Conservation (phyloP, 1,284 basidiomycete genomes). For the Marasmius oreades region DNA sequence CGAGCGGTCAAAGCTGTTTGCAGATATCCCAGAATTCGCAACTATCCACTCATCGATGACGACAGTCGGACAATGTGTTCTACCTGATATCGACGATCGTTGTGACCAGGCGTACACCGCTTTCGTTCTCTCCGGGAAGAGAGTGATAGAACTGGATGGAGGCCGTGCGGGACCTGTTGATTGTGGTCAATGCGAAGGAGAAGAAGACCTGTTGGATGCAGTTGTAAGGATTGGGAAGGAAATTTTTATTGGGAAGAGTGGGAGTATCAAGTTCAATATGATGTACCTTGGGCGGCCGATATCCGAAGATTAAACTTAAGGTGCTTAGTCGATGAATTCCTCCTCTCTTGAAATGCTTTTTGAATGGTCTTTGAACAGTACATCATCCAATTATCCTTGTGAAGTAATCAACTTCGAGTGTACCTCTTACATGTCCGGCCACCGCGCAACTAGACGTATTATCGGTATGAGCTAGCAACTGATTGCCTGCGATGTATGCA, state of each 20-base stretch:
- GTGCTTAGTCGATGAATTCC: too few species aligned
- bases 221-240: conserved; percentile 3
- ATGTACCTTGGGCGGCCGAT: conserved; percentile 6
- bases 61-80: background rate
- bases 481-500: too few species aligned
- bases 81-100: background rate
- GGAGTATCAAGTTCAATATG: conserved; percentile 5
- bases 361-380: too few species aligned
- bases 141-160: conserved; percentile 2
- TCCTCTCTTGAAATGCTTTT: too few species aligned
- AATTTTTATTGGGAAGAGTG: conserved; percentile 2
- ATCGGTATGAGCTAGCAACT: too few species aligned
- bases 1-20: background rate
- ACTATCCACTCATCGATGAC: background rate
- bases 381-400: too few species aligned
- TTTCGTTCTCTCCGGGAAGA: background rate
- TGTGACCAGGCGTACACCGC: background rate
- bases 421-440: too few species aligned
- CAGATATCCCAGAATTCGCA: background rate
- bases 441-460: too few species aligned
- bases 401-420: too few species aligned
- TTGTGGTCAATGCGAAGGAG: background rate
- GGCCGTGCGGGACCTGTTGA: conserved; percentile 4
- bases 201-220: background rate
- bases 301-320: too few species aligned